Base-by-base conservation (phyloP, 2,329 filamentous ascomycete genomes). In the Trichoderma arundinaceum region DNA sequence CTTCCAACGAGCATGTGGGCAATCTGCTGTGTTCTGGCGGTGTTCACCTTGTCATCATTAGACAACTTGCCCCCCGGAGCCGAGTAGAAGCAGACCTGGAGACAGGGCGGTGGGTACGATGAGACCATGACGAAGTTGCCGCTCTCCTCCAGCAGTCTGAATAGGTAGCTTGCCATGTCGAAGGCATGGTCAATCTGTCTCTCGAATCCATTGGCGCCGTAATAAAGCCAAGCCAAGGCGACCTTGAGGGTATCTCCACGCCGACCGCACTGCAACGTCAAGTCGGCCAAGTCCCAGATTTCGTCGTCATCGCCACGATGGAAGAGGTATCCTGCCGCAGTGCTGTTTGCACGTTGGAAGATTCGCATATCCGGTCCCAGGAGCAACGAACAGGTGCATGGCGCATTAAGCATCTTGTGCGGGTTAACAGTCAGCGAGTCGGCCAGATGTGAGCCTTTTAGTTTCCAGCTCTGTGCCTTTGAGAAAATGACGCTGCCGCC, bases 1-100 rank as follows among this genome's bases (percentile, higher is more conserved):
- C 84, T 75, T 2, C 71, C 68, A 12, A 86, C 79, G 68, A 88
- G 75, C 69, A 73, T 77, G 57, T 75, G 74, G 1, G 82, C 84
- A 72, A 87, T 84, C 8, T 70, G 74, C 69, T 80, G 77, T 38
- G 85, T 87, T 46, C 79, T 75, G 46, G 74, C 72, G 38, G 84
- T 85, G 72, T 87, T 88, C 60, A 75, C 77, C 43, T 76, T 76
- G 6, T 74, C 69, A 15, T 80, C 76, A 0, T 76, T 76, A 0
- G 77, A 71, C 49, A 90, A 69, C 65, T 77, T 72, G 2, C 88
- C 86, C 1, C 69, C 69, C 0, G 86, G 86, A 0, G 89, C 87
- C 73, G 91, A 93, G 76, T 97, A 97, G 77, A 98, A 98, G 81
- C 94, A 97, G 22, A 98, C 91, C 79, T 98, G 95, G 75, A 97